phyloP scores from a whole-genome alignment of 768 basidiomycete species.

The Crassisporium funariophilum region DNA sequence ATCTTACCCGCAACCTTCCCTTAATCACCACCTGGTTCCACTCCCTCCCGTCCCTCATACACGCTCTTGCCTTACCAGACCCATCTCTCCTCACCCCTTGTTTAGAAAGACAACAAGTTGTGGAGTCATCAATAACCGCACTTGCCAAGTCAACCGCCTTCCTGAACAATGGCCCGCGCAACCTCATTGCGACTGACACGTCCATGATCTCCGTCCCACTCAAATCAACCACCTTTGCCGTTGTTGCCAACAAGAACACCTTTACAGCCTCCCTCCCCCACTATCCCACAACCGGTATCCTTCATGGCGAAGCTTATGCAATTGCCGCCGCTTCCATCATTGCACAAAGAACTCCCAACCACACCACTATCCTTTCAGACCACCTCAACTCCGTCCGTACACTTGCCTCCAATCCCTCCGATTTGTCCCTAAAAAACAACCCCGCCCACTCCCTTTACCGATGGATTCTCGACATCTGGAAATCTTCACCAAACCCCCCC shows the following conservation, averaged over 20 bases:
- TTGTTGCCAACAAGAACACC: neutral
- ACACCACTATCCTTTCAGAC: neutral
- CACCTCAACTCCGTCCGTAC: constrained; percentile 6
- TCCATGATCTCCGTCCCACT: no score
- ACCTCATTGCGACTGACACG: neutral
- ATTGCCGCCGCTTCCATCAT: neutral
- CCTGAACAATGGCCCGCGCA: neutral
- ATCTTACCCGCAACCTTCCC: neutral
- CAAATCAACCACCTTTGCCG: neutral
- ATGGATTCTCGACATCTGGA: constrained; percentile 7
- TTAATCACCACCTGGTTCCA: neutral
- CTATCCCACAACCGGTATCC: neutral
- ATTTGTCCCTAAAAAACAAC: constrained; percentile 1
- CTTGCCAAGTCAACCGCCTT: neutral
- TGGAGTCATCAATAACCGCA: neutral
- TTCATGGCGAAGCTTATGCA: neutral
- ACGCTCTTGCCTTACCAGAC: neutral
- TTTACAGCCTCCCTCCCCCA: neutral
- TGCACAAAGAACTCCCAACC: neutral
- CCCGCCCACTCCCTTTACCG: constrained; percentile 5
- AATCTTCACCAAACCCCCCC: neutral
- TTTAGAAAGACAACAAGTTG: neutral
- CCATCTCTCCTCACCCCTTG: neutral
- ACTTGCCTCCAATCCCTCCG: neutral
- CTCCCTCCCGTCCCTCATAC: neutral